phyloP scores from a whole-genome alignment of 2,329 filamentous ascomycete genomes.

The Phialemoniopsis sp. region DNA sequence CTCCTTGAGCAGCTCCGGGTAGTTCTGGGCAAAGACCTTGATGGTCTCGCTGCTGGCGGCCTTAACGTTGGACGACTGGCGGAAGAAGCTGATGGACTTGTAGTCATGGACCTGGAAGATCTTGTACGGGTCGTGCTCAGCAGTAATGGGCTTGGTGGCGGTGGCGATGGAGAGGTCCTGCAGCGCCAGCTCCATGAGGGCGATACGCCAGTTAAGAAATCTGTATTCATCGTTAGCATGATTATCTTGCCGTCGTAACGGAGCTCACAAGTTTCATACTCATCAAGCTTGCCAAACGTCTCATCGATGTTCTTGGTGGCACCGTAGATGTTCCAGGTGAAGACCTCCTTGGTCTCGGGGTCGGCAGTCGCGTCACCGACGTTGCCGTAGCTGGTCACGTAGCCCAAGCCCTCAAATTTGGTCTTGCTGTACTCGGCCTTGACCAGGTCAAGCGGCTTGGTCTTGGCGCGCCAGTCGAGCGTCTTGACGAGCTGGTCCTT shows the following conservation, averaged over 20 bases:
- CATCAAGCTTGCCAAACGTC: constrained; percentile 78
- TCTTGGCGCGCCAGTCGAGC: constrained; percentile 76
- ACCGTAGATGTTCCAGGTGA: constrained; percentile 94
- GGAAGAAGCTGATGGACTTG: constrained; percentile 79
- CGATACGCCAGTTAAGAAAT: constrained; percentile 86
- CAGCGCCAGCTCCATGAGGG: constrained; percentile 84
- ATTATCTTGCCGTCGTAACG: neutral
- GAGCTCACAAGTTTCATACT: constrained; percentile 64
- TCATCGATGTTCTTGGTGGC: constrained; percentile 74
- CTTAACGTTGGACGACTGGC: constrained; percentile 73
- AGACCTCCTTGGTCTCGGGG: constrained; percentile 52
- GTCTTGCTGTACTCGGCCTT: constrained; percentile 58
- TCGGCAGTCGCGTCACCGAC: constrained; percentile 18
- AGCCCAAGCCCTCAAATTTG: constrained; percentile 78
- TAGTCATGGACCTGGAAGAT: constrained; percentile 95
- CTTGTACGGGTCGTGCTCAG: constrained; percentile 79
- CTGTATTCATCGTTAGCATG: constrained; percentile 35
- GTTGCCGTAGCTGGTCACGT: constrained; percentile 66
- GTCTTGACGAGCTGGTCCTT: constrained; percentile 75
- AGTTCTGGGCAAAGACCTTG: constrained; percentile 73
- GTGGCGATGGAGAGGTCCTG: constrained; percentile 66
- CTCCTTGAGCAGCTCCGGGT: constrained; percentile 81
- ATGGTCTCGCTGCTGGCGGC: constrained; percentile 77
- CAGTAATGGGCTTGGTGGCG: constrained; percentile 67
- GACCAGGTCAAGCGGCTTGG: constrained; percentile 65